Percentiles rank a stretch among this genome's conserved stretches.
phyloP scores from a whole-genome alignment of 2,329 filamentous ascomycete species.

The Orbilia ellipsospora region DNA sequence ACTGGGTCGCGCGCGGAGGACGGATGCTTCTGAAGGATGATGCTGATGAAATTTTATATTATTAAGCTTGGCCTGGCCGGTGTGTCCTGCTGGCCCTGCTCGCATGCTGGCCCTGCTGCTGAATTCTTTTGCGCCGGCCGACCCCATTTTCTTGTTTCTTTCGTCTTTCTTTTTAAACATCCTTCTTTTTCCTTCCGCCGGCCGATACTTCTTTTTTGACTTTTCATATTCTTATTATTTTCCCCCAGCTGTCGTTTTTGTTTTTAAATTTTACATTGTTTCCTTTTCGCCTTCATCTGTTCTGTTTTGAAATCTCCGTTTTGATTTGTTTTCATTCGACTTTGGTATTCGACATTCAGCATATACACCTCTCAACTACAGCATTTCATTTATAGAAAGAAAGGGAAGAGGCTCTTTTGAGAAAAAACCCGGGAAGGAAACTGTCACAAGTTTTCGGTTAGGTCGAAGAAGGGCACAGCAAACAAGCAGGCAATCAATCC shows the following conservation, averaged over 20 bases:
- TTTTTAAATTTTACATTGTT: neutral
- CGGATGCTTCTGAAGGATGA: neutral
- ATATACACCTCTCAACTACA: too few species aligned
- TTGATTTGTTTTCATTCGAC: too few species aligned
- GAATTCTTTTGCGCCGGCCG: conserved; percentile 18
- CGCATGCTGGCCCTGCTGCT: too few species aligned
- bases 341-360: too few species aligned
- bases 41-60: conserved; percentile 13
- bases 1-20: neutral
- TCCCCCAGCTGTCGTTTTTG: neutral
- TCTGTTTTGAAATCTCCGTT: neutral
- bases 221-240: conserved; percentile 1
- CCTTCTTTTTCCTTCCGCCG: neutral
- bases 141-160: neutral
- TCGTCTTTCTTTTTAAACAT: neutral
- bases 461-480: too few species aligned
- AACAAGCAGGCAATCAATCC: too few species aligned
- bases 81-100: conserved; percentile 4
- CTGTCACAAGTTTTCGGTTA: too few species aligned
- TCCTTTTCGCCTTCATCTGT: too few species aligned
- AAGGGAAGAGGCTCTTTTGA: too few species aligned
- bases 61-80: conserved; percentile 32
- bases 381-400: too few species aligned
- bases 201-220: conserved; percentile 14
- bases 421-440: too few species aligned